phyloP scores from a whole-genome alignment of 129 eudicot species.

The Oenanthe sinensis region DNA sequence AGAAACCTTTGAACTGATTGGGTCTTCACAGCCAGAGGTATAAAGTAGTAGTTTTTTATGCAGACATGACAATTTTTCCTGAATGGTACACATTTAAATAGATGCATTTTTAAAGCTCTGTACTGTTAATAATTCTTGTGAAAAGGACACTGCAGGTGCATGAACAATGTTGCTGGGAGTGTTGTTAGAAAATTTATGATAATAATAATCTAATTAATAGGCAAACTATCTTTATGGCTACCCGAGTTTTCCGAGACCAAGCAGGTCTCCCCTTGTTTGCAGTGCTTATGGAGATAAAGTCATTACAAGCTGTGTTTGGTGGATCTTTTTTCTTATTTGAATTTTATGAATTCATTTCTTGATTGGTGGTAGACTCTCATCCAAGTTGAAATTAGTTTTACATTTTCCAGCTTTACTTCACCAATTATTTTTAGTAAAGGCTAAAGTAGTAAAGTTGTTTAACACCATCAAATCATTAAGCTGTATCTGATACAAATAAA shows the following conservation, averaged over 20 bases:
- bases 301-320: neutral
- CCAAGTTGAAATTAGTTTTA: too few relatives aligned
- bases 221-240: neutral
- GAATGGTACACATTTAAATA: neutral
- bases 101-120: neutral
- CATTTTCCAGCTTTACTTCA: neutral
- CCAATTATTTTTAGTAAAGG: neutral
- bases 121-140: neutral
- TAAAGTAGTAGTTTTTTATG: slow-evolving; percentile 3
- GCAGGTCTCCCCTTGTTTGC: neutral
- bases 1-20: slow-evolving; percentile 96
- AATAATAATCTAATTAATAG: neutral
- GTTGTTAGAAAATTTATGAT: too few relatives aligned
- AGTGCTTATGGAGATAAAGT: neutral
- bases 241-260: neutral
- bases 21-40: slow-evolving; percentile 88
- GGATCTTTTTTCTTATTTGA: neutral
- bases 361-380: neutral
- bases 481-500: neutral
- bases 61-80: neutral
- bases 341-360: neutral
- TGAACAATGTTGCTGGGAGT: neutral
- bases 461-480: neutral
- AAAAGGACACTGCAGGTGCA: neutral
- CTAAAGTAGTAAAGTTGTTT: neutral